phyloP scores from a whole-genome alignment of 768 basidiomycete genomes.

The Suillus discolor region DNA sequence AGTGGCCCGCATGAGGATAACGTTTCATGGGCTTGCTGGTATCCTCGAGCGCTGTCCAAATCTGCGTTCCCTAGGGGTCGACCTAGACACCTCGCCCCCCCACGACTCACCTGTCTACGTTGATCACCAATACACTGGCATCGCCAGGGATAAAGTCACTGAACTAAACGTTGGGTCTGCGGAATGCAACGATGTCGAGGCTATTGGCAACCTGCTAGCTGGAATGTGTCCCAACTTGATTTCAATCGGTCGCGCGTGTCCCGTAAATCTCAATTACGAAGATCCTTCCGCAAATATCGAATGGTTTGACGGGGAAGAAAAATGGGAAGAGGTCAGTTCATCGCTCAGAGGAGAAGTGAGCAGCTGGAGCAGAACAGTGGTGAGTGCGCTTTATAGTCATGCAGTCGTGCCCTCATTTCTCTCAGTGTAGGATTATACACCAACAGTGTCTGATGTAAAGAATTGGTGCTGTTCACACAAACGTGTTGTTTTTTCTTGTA shows the following conservation, averaged over 20 bases:
- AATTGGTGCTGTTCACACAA: background rate
- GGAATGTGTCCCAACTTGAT: background rate
- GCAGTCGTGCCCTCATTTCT: background rate
- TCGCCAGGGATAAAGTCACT: background rate
- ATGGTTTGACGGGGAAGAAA: background rate
- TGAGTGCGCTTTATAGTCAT: background rate
- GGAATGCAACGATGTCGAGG: background rate
- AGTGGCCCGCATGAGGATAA: background rate
- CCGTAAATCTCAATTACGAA: background rate
- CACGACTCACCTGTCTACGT: background rate
- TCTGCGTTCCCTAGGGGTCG: background rate
- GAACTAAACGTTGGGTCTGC: background rate
- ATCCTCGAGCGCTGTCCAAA: background rate
- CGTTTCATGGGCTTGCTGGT: background rate
- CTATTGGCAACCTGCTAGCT: background rate
- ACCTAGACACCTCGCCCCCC: background rate
- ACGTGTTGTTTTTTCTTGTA: too few species aligned
- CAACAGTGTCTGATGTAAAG: background rate
- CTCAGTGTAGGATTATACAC: background rate
- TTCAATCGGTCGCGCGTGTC: background rate
- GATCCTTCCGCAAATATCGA: background rate
- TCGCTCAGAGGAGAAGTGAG: background rate
- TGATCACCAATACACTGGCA: too few species aligned
- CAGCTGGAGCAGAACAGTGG: background rate
- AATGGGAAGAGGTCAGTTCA: background rate